Conservation (phyloP, 2,329 filamentous ascomycete genomes). For the Orbilia blumenaviensis region DNA sequence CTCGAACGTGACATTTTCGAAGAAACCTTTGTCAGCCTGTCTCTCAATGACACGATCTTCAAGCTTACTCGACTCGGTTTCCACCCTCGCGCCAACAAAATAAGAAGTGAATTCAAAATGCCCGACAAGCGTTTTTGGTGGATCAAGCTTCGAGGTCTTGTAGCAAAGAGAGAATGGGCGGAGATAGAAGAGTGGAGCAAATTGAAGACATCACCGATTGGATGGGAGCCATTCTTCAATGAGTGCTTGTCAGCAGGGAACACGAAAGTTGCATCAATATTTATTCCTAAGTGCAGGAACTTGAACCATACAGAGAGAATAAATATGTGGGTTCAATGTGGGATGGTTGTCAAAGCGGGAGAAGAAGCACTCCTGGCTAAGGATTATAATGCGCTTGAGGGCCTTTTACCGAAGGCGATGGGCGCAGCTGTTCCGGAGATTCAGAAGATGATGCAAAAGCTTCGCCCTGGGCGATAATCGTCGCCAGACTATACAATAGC, state of each 20-base stretch:
- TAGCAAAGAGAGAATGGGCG: conserved; percentile 88
- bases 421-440: conserved; percentile 78
- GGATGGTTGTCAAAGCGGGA: conserved; percentile 84
- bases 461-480: conserved; percentile 59
- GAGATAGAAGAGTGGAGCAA: conserved; percentile 85
- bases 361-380: conserved; percentile 88
- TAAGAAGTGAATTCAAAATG: conserved; percentile 91
- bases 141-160: conserved; percentile 82
- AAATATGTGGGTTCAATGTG: conserved; percentile 96
- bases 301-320: conserved; percentile 75
- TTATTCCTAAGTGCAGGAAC: conserved; percentile 85
- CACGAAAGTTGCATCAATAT: conserved; percentile 80
- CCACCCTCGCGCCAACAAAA: conserved; percentile 82
- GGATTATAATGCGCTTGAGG: conserved; percentile 77
- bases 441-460: conserved; percentile 75
- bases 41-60: conserved; percentile 90
- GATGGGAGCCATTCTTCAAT: conserved; percentile 98
- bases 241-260: conserved; percentile 89
- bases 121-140: conserved; percentile 91
- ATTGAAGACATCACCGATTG: conserved; percentile 85
- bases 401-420: conserved; percentile 77
- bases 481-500: conserved; percentile 62
- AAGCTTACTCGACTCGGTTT: conserved; percentile 84
- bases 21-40: conserved; percentile 79
- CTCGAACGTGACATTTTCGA: conserved; percentile 83